phyloP scores from a whole-genome alignment of 352 stramenopile species.

The Phytopythium delawarense region DNA sequence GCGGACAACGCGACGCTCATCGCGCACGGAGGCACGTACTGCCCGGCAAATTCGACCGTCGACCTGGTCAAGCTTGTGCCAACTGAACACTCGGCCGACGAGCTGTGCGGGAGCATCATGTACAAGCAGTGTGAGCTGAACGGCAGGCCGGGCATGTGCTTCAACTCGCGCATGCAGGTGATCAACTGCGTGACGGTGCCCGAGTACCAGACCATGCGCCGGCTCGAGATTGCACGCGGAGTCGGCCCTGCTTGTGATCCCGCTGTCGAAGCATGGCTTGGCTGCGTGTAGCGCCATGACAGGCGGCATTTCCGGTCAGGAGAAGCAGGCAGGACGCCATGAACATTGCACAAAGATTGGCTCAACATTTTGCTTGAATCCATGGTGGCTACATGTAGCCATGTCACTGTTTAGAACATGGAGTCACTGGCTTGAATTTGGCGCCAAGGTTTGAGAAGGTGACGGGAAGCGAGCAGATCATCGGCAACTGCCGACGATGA shows the following conservation, averaged over 20 bases:
- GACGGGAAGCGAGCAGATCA: not conserved
- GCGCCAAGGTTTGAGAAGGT: conserved; percentile 1
- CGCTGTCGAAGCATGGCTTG: conserved; percentile 29
- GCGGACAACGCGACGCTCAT: conserved; percentile 17
- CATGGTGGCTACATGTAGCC: conserved; percentile 4
- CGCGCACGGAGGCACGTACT: conserved; percentile 13
- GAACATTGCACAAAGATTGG: too few species aligned
- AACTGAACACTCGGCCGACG: conserved; percentile 20
- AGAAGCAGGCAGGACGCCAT: too few species aligned
- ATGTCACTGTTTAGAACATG: not conserved
- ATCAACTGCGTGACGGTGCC: conserved; percentile 26
- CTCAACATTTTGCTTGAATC: not conserved
- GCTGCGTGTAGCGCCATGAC: conserved; percentile 6
- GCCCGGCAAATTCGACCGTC: conserved; percentile 12
- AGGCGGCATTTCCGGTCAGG: not conserved
- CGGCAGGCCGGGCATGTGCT: conserved; percentile 30
- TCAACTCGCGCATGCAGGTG: conserved; percentile 40
- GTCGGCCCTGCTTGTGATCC: conserved; percentile 24
- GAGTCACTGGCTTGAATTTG: not conserved
- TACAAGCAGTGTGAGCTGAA: conserved; percentile 26
- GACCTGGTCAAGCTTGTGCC: conserved; percentile 18
- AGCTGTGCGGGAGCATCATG: conserved; percentile 22
- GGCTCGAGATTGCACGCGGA: conserved; percentile 25
- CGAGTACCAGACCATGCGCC: conserved; percentile 25
- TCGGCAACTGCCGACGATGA: not conserved